A percentile compares a stretch with the other conserved stretches of the same genome.
These are phyloP conservation scores for Pyrus betulifolia DNA, from an alignment of 306 rosid species.

Conservation along the genomic window DNA sequence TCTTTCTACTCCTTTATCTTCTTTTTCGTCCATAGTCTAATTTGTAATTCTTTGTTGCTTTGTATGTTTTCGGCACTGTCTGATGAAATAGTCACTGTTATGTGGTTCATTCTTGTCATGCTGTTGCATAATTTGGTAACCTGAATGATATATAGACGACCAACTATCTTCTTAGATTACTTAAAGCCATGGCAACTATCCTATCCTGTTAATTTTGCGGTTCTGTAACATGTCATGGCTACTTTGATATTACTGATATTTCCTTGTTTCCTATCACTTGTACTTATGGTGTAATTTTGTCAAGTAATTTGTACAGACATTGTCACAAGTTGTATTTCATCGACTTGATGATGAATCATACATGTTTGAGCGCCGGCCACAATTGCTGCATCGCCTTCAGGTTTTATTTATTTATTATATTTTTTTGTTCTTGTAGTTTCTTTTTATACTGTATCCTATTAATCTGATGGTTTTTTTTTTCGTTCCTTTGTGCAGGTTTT, in stretches of 20 bases:
- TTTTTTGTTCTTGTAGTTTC: neutral
- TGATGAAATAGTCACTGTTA: neutral
- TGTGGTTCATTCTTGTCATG: neutral
- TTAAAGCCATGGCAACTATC: neutral
- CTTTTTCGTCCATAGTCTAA: conserved; percentile 1
- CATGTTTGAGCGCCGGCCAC: conserved; percentile 86
- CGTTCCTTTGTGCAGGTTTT: conserved; percentile 50
- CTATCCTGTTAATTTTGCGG: neutral
- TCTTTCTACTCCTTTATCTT: conserved; percentile 39
- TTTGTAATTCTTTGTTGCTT: conserved; percentile 6
- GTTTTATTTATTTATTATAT: conserved; percentile 7
- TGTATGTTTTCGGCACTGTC: conserved; percentile 1
- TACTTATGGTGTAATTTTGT: neutral
- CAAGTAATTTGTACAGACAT: conserved; percentile 45
- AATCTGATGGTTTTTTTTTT: neutral
- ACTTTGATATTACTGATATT: neutral
- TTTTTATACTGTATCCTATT: conserved; percentile 1
- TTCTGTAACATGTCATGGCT: neutral
- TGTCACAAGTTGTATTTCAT: conserved; percentile 83
- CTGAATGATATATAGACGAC: neutral
- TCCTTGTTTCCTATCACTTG: neutral
- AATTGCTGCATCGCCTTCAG: conserved; percentile 94
- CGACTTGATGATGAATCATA: conserved; percentile 92
- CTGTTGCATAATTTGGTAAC: neutral
- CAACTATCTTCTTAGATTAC: neutral